phyloP scores from a whole-genome alignment of 805 yeast genomes.

The Kockiozyma suomiensis region DNA sequence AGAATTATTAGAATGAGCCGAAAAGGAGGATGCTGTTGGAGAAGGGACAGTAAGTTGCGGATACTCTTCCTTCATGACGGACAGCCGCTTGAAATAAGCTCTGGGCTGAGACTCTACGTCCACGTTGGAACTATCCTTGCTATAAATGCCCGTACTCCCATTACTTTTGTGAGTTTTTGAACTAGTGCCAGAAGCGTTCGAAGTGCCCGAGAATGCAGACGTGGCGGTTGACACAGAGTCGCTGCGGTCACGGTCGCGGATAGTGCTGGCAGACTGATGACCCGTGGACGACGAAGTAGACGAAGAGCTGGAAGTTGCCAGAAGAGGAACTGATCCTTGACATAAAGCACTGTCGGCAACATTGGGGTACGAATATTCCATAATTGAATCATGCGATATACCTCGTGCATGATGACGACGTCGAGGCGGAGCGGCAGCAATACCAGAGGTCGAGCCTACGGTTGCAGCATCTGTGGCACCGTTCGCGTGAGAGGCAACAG shows the following conservation, averaged over 20 bases:
- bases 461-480: not conserved
- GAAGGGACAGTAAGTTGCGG: conserved; percentile 16
- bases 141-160: conserved; percentile 1
- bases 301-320: conserved; percentile 3
- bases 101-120: conserved; percentile 32
- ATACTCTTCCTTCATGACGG: conserved; percentile 31
- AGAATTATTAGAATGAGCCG: conserved; percentile 2
- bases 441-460: not conserved
- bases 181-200: not conserved
- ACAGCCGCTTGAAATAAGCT: conserved; percentile 36
- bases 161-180: conserved; percentile 6
- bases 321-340: not conserved
- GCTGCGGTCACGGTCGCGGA: not conserved
- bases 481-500: not conserved
- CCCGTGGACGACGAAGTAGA: conserved; percentile 7
- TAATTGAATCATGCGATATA: conserved; percentile 34
- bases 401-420: conserved; percentile 34
- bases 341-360: not conserved
- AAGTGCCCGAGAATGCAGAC: not conserved
- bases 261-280: not conserved
- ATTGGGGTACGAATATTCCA: conserved; percentile 17
- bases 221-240: not conserved
- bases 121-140: not conserved
- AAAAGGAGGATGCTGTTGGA: conserved; percentile 18
- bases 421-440: conserved; percentile 4